A percentile compares a stretch with the other conserved stretches of the same genome.
These are phyloP conservation scores for Neurospora sp. DNA, from an alignment of 2,329 filamentous ascomycete genomes.

Conservation along the genomic window DNA sequence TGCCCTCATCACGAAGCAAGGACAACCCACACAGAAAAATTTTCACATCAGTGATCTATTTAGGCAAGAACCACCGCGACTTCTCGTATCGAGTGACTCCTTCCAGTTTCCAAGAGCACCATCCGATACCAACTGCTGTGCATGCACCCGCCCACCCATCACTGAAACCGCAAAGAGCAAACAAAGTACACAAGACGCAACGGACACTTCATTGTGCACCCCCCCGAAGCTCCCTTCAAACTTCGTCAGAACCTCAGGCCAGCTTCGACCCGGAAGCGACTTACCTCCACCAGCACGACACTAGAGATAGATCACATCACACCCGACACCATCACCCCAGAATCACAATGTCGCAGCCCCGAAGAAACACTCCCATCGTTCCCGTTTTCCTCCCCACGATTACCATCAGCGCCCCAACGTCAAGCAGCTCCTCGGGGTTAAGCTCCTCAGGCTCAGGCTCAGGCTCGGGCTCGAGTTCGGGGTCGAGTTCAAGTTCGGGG, in stretches of 20 bases:
- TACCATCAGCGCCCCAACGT: neutral
- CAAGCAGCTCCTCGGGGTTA: neutral
- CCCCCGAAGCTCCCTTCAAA: no score
- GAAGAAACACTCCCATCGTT: neutral
- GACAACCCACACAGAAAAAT: neutral
- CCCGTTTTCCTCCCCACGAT: neutral
- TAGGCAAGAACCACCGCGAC: neutral
- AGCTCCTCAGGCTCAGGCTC: neutral
- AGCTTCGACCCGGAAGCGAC: no score
- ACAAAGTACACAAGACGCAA: no score
- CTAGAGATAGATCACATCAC: neutral
- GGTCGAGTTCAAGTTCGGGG: neutral
- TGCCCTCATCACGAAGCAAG: neutral
- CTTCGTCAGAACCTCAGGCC: no score
- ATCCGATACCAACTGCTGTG: neutral
- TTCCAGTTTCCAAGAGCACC: neutral
- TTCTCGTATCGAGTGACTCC: neutral
- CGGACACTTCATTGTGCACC: no score
- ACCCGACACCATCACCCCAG: neutral
- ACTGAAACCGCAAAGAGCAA: neutral
- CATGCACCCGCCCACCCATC: neutral
- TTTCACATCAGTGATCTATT: neutral
- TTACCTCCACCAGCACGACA: no score
- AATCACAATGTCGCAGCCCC: neutral
- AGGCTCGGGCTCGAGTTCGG: neutral